phyloP scores from a whole-genome alignment of 345 rosid species.

The Eucalyptus globulus region DNA sequence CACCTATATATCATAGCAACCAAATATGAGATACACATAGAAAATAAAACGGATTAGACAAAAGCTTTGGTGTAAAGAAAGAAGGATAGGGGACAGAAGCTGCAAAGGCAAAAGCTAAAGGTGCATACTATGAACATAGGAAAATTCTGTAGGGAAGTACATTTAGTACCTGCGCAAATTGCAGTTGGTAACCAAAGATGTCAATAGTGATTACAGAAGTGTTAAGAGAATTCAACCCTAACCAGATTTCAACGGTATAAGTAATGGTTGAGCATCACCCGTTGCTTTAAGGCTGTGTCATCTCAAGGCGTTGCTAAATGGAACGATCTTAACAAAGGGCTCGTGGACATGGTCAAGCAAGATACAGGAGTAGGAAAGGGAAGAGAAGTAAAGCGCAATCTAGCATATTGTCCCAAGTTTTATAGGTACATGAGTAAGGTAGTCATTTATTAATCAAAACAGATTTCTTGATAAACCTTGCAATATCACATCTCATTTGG shows the following conservation, averaged over 20 bases:
- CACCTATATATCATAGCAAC: no score
- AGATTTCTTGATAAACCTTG: neutral
- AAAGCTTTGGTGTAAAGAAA: neutral
- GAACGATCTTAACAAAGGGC: neutral
- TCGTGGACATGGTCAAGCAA: neutral
- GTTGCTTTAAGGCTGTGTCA: neutral
- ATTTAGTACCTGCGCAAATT: slow-evolving; percentile 49
- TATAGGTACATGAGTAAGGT: neutral
- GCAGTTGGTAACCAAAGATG: slow-evolving; percentile 39
- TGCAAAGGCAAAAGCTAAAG: neutral
- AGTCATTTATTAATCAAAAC: neutral
- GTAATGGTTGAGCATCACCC: neutral
- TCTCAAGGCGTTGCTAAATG: neutral
- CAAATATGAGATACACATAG: no score
- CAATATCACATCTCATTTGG: neutral
- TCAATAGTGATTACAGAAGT: no score
- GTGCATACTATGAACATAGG: neutral
- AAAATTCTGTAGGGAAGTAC: neutral
- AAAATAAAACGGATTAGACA: neutral
- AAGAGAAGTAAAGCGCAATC: neutral
- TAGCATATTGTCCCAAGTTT: neutral
- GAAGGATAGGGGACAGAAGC: neutral
- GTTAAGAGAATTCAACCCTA: neutral
- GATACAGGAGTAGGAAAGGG: neutral
- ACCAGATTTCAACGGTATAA: neutral